phyloP scores from a whole-genome alignment of 2,329 filamentous ascomycete species.

The Trichoderma pleuroti region DNA sequence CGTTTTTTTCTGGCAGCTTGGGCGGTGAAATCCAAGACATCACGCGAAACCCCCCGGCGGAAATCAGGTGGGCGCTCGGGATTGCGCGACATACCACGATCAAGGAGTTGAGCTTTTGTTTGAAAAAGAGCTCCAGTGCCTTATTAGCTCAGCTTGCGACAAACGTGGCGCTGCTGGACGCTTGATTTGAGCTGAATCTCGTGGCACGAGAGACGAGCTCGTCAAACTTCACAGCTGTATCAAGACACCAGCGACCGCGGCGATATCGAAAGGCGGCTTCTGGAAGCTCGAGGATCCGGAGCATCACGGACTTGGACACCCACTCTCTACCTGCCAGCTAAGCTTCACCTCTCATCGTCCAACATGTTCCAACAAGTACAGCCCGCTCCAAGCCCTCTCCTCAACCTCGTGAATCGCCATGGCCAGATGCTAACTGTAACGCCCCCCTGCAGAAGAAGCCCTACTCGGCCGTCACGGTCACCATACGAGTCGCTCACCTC shows the following conservation, averaged over 20 bases:
- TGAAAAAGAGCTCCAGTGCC: background rate
- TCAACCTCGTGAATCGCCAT: background rate
- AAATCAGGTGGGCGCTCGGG: background rate
- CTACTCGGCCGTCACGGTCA: constrained; percentile 89
- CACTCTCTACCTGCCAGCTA: background rate
- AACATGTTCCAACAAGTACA: constrained; percentile 31
- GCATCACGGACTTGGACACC: background rate
- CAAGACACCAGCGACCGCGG: background rate
- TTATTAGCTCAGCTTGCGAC: constrained; percentile 5
- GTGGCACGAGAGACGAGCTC: background rate
- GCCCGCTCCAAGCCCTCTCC: background rate
- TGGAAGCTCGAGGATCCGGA: no score
- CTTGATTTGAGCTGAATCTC: background rate
- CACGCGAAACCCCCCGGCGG: background rate
- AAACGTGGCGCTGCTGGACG: background rate
- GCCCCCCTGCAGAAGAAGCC: constrained; percentile 56
- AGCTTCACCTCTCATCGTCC: background rate
- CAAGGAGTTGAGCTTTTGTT: background rate
- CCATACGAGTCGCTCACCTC: constrained; percentile 86
- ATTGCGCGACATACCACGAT: background rate
- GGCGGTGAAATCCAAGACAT: background rate
- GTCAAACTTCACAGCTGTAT: background rate
- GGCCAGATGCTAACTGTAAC: background rate
- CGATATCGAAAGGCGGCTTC: background rate
- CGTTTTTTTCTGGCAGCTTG: background rate